Evolutionary conservation across 2,329 filamentous ascomycete genomes (phyloP).

Genomic region (Peltaster fructicola): DNA sequence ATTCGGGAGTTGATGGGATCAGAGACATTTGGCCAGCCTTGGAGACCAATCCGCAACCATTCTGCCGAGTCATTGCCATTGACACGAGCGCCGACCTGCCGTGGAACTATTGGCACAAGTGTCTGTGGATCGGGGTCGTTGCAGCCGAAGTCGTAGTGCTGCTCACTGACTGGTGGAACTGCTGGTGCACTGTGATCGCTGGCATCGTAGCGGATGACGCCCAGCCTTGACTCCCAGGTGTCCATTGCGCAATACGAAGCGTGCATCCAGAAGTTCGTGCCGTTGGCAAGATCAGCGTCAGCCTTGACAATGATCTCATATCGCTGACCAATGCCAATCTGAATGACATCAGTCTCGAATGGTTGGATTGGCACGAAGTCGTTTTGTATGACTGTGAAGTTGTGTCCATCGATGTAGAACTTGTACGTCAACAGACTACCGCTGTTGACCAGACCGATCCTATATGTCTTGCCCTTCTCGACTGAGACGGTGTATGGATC

Average conservation of each 20-base stretch:
- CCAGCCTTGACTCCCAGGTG: slow-evolving; percentile 13
- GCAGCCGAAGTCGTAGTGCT: slow-evolving; percentile 19
- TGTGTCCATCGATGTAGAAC: slow-evolving; percentile 26
- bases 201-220: slow-evolving; percentile 21
- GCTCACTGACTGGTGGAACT: slow-evolving; percentile 16
- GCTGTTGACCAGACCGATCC: slow-evolving; percentile 17
- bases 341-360: slow-evolving; percentile 20
- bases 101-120: slow-evolving; percentile 18
- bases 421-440: slow-evolving; percentile 25
- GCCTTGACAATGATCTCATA: slow-evolving; percentile 17
- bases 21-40: slow-evolving; percentile 10
- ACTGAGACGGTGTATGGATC: slow-evolving; percentile 16
- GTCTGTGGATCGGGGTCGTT: slow-evolving; percentile 21
- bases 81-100: slow-evolving; percentile 15
- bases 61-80: too few species aligned
- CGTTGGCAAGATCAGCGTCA: slow-evolving; percentile 10
- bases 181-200: slow-evolving; percentile 15
- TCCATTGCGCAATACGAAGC: slow-evolving; percentile 22
- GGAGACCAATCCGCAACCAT: too few species aligned
- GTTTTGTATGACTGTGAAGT: slow-evolving; percentile 21
- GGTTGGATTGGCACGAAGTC: slow-evolving; percentile 22
- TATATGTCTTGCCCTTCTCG: slow-evolving; percentile 13
- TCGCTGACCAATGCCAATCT: slow-evolving; percentile 21
- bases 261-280: slow-evolving; percentile 18
- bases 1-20: slow-evolving; percentile 14